Base-by-base conservation (phyloP, 768 basidiomycete species). In the Chalciporus chontae region DNA sequence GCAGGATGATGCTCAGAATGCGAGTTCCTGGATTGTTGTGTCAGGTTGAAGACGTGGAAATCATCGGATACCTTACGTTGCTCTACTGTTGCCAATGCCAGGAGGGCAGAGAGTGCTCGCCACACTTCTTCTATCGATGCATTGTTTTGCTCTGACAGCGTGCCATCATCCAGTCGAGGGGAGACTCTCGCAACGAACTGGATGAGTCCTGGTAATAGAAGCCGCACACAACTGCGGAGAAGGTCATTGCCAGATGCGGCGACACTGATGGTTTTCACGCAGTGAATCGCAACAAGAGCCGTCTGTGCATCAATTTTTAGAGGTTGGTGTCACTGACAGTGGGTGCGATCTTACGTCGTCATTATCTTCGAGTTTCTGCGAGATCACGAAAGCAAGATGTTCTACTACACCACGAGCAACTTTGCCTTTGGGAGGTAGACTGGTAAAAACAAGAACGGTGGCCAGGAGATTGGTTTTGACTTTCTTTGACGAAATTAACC, bases 401-500 rank as follows among this genome's bases (percentile, higher is more conserved):
- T 95, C 94, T 23, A 96, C 73, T 17, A 86, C 81, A 2, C 81
- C 78, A 41, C 79, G 77, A 40, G 91, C 85, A 27, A 96, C 68
- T 64, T 81, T 81, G 15, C 85, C 75, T 11, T 73, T 73, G 0
- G 80, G 55, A 1, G 91, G 89, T 1, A 93, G 69, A 19, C 85
- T 80, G 0, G 94, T 95, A 38, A 99, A 66, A 43, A 96, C 76
- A 5, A 99, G 77, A 1, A 93, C 93, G 0, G 85, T 75, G 0
- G 91, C 90, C 11, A 98, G 71, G 51, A 97, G 75, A 66, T 96
- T 98, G 60, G 84, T 90, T 70, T 92, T 94, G 66, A 89, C 76
- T 71, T 97, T 97, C 66, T 85, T 83, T 2, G 79, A 71, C 2
- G 88, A 87, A 9, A 88, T 82, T 0, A 76, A 57, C 0, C 93